A percentile compares a stretch with the other conserved stretches of the same genome.
These are phyloP conservation scores for Neonectria faginata DNA, from an alignment of 2,329 filamentous ascomycete species.

Conservation along the genomic window DNA sequence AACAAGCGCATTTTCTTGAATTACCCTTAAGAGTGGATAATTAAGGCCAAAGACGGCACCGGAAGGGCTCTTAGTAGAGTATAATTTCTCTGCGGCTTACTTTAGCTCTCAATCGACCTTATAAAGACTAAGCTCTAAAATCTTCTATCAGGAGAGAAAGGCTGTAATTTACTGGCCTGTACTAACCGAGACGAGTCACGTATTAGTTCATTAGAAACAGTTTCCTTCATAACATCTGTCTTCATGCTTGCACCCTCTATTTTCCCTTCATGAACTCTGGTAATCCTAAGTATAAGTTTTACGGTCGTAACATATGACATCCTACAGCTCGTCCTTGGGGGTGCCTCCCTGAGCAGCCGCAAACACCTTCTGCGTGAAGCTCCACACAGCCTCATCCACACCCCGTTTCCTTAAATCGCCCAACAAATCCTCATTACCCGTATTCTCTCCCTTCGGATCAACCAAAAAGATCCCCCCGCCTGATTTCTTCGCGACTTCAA, in stretches of 20 bases:
- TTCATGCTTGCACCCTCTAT: not conserved
- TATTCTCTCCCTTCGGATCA: slow-evolving; percentile 4
- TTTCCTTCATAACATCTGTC: not conserved
- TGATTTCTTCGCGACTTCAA: not conserved
- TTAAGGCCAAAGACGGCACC: too few relatives aligned
- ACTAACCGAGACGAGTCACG: too few relatives aligned
- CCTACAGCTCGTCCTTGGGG: not conserved
- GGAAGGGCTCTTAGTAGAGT: too few relatives aligned
- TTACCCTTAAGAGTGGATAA: too few relatives aligned
- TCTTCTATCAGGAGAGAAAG: too few relatives aligned
- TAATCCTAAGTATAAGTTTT: too few relatives aligned
- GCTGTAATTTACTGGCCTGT: too few relatives aligned
- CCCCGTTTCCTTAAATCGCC: slow-evolving; percentile 6
- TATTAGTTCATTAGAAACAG: not conserved
- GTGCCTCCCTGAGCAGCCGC: not conserved
- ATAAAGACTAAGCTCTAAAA: too few relatives aligned
- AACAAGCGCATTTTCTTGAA: too few relatives aligned
- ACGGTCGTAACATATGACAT: not conserved
- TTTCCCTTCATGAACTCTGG: not conserved
- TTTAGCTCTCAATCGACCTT: too few relatives aligned
- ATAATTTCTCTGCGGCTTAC: too few relatives aligned
- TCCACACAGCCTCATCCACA: slow-evolving; percentile 5
- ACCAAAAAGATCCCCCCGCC: slow-evolving; percentile 18
- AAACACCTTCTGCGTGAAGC: slow-evolving; percentile 2
- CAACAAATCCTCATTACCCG: slow-evolving; percentile 18